Evolutionary conservation across 352 stramenopile genomes (phyloP), one percentile per base, ranked within the genome.

Genomic region (Globisporangium mamillatum): DNA sequence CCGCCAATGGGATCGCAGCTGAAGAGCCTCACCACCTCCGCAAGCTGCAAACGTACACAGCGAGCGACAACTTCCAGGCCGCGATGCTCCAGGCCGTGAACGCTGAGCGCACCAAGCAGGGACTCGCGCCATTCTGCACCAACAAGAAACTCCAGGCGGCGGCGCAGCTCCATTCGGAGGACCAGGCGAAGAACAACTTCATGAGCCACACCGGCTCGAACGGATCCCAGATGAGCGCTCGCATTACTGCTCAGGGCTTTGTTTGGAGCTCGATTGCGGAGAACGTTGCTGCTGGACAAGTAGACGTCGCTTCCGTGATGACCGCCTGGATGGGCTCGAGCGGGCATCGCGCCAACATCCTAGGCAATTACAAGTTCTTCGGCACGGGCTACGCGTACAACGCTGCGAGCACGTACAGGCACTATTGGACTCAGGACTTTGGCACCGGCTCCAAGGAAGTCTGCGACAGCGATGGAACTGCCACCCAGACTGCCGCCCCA

Each of bases 351-450:
- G 38, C 36, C 8, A 76, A 76, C 63, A 73, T 76, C 67, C 32
- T 73, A 20, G 61, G 67, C 22, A 29, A 67, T 58, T 75, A 72
- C 67, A 80, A 64, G 61, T 70, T 72, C 57, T 78, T 75, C 64
- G 61, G 63, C 50, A 81, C 77, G 70, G 77, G 79, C 41, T 80
- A 90, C 62, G 77, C 79, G 7, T 84, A 84, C 61, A 87, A 78
- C 61, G 65, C 64, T 18, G 12, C 70, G 14, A 71, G 62, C 3
- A 50, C 41, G 36, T 83, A 83, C 68, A 57, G 70, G 10, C 69
- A 81, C 66, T 91, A 79, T 66, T 90, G 83, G 79, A 89, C 78
- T 18, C 81, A 91, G 60, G 67, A 88, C 65, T 91, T 89, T 53
- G 79, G 71, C 48, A 57, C 46, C 4, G 64, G 77, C 52, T 64